These are phyloP conservation scores for Gardenia jasminoides DNA, from an alignment of 257 asterid species.

Conservation along the genomic window DNA sequence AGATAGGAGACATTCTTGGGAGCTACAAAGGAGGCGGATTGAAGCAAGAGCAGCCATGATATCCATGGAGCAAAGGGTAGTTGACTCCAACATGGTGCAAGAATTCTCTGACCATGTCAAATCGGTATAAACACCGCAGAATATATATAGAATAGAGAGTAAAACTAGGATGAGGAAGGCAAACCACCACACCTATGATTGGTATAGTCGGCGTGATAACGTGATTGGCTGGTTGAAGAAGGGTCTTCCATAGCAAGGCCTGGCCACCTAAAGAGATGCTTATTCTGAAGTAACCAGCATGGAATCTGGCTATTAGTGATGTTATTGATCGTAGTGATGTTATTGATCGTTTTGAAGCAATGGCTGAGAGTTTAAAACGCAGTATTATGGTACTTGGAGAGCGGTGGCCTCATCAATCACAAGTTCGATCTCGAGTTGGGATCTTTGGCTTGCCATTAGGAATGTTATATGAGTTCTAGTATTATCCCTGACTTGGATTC, in stretches of 20 bases:
- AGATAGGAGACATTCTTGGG: constrained; percentile 27
- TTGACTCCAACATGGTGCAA: constrained; percentile 61
- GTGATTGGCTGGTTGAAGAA: constrained; percentile 40
- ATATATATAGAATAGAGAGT: constrained; percentile 48
- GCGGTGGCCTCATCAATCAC: neutral
- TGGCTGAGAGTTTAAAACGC: neutral
- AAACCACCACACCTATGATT: constrained; percentile 41
- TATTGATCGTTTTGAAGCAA: neutral
- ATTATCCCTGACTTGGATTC: too few species aligned
- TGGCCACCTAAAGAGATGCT: constrained; percentile 58
- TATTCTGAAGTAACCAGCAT: constrained; percentile 68
- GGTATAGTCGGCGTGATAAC: constrained; percentile 20
- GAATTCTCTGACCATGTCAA: constrained; percentile 49
- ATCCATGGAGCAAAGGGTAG: constrained; percentile 73
- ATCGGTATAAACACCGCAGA: constrained; percentile 45
- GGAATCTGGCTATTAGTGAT: constrained; percentile 35
- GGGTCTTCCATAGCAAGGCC: constrained; percentile 57
- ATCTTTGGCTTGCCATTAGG: constrained; percentile 8
- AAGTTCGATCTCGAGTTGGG: neutral
- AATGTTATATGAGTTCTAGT: too few species aligned
- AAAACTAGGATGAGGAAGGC: constrained; percentile 32
- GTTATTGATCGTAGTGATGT: too few species aligned
- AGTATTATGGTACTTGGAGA: too few species aligned
- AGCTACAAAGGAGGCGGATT: constrained; percentile 48
- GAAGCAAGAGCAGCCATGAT: constrained; percentile 62